phyloP scores from a whole-genome alignment of 805 yeast species.

The Nakazawaea molendinolei region DNA sequence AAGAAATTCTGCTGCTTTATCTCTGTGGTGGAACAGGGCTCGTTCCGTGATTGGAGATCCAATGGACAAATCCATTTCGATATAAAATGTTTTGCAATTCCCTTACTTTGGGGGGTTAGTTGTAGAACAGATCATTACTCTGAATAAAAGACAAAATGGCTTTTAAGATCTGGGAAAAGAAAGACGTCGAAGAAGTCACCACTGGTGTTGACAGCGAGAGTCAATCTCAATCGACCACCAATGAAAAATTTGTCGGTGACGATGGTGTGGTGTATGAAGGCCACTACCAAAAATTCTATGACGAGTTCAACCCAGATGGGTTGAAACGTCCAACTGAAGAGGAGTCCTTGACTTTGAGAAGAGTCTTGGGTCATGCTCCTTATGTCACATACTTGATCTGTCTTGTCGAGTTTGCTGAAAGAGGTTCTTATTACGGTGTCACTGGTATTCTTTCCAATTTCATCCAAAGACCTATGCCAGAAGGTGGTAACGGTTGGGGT shows the following conservation, averaged over 20 bases:
- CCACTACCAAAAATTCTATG: slow-evolving; percentile 16
- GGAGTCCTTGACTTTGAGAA: slow-evolving; percentile 27
- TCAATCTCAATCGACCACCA: neutral
- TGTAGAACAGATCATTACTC: neutral
- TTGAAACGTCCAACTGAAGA: slow-evolving; percentile 19
- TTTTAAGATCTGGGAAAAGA: slow-evolving; percentile 6
- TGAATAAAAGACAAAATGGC: neutral
- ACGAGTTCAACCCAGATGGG: slow-evolving; percentile 25
- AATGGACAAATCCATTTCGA: neutral
- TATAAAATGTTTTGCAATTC: neutral
- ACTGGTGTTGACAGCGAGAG: slow-evolving; percentile 4
- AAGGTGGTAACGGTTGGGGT: slow-evolving; percentile 39
- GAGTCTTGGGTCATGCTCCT: slow-evolving; percentile 41
- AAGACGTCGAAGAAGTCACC: neutral
- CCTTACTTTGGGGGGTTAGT: neutral
- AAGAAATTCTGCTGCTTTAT: too few relatives aligned
- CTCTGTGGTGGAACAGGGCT: neutral
- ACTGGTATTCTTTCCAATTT: slow-evolving; percentile 39
- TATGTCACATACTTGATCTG: slow-evolving; percentile 45
- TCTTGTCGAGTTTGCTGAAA: slow-evolving; percentile 43
- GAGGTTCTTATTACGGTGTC: slow-evolving; percentile 48
- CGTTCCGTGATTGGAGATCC: neutral
- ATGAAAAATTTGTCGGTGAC: slow-evolving; percentile 6
- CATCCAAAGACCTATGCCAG: slow-evolving; percentile 45
- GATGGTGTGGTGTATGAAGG: slow-evolving; percentile 12